Percentiles rank a stretch among this genome's conserved stretches.
Evolutionary conservation across 805 yeast genomes (phyloP).

Genomic region (Isabelozyma gotoi): DNA sequence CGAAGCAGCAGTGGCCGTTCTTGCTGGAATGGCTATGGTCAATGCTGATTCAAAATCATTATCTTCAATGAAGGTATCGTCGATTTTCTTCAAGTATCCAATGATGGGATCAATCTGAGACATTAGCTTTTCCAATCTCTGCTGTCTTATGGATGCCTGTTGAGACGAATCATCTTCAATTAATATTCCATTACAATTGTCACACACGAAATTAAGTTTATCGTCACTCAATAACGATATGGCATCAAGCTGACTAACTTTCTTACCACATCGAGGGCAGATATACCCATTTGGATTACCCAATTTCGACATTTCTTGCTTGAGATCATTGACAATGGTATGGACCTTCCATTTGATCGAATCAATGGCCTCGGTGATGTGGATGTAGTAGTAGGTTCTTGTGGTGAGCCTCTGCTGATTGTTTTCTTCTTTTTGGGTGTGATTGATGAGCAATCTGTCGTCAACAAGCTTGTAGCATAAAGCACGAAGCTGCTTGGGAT

Average conservation of each 20-base stretch:
- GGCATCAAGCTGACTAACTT: conserved; percentile 85
- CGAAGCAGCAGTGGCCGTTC: conserved; percentile 64
- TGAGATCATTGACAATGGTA: conserved; percentile 72
- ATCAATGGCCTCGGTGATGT: conserved; percentile 90
- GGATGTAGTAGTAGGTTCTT: conserved; percentile 82
- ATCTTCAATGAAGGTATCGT: conserved; percentile 40
- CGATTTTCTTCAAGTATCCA: conserved; percentile 62
- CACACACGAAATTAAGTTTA: conserved; percentile 78
- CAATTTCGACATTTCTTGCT: conserved; percentile 79
- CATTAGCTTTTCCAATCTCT: conserved; percentile 80
- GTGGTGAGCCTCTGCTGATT: conserved; percentile 65
- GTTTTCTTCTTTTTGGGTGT: conserved; percentile 57
- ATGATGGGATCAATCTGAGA: conserved; percentile 86
- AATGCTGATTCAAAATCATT: conserved; percentile 52
- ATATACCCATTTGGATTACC: conserved; percentile 92
- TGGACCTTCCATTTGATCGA: conserved; percentile 96
- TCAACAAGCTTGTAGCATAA: conserved; percentile 79
- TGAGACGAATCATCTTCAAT: conserved; percentile 87
- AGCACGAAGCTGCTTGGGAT: conserved; percentile 82
- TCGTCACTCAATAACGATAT: conserved; percentile 79
- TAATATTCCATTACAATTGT: conserved; percentile 72
- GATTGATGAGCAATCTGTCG: conserved; percentile 73
- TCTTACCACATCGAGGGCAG: conserved; percentile 81
- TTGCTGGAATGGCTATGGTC: conserved; percentile 82
- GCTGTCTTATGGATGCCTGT: conserved; percentile 79